Conservation (phyloP, 1,284 basidiomycete genomes). For the Taiwanofungus camphoratus region DNA sequence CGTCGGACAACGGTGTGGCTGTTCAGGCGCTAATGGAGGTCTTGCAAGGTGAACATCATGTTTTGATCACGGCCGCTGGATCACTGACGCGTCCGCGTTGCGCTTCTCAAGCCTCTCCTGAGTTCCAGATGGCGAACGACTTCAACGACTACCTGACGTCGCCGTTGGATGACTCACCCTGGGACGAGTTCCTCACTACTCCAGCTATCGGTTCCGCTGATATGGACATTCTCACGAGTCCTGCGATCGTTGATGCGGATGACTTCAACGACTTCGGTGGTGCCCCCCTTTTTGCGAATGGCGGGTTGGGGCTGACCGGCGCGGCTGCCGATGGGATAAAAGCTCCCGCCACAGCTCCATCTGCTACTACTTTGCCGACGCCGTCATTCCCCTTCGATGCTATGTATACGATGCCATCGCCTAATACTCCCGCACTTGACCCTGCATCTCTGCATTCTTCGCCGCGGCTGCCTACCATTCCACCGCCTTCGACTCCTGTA, state of each 20-base stretch:
- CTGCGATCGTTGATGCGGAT: slow-evolving; percentile 35
- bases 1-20: slow-evolving; percentile 24
- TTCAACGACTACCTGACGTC: slow-evolving; percentile 39
- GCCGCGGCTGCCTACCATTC: slow-evolving; percentile 22
- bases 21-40: slow-evolving; percentile 39
- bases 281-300: slow-evolving; percentile 23
- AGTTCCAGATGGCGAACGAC: slow-evolving; percentile 27
- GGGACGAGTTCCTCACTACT: slow-evolving; percentile 53
- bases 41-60: slow-evolving; percentile 31
- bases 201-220: slow-evolving; percentile 38
- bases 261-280: slow-evolving; percentile 31
- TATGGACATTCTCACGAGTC: slow-evolving; percentile 30
- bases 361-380: slow-evolving; percentile 13
- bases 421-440: slow-evolving; percentile 38
- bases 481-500: slow-evolving; percentile 32
- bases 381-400: slow-evolving; percentile 28
- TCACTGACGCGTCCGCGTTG: background rate
- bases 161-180: slow-evolving; percentile 47
- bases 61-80: background rate
- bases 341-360: slow-evolving; percentile 8
- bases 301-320: slow-evolving; percentile 14
- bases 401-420: slow-evolving; percentile 41
- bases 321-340: slow-evolving; percentile 16
- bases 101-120: slow-evolving; percentile 30
- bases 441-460: slow-evolving; percentile 33